A percentile compares a stretch with the other conserved stretches of the same genome.
Conservation (phyloP, 208 protist species). For the Wallacemonas sp. region DNA sequence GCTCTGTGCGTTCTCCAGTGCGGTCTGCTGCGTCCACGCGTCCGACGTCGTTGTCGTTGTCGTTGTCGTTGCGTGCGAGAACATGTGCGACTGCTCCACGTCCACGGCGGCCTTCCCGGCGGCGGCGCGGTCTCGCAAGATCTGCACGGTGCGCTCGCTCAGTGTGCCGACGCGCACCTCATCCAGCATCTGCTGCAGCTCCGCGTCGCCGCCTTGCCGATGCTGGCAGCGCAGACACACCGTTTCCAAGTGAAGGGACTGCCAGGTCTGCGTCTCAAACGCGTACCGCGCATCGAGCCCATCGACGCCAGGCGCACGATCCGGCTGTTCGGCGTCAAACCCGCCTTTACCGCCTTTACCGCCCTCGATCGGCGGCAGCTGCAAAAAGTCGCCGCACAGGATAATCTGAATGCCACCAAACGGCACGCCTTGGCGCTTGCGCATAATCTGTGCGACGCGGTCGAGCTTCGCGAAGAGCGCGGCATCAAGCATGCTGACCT, state of each 20-base stretch:
- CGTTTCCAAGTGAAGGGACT: constrained; percentile 29
- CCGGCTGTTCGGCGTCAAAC: not conserved
- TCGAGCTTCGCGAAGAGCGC: constrained; percentile 65
- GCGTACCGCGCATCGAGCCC: constrained; percentile 33
- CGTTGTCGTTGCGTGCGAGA: not conserved
- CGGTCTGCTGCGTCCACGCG: constrained; percentile 1
- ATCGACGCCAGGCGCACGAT: not conserved
- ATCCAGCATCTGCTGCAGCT: constrained; percentile 56
- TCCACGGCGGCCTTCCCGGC: not conserved
- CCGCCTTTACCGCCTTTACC: not conserved
- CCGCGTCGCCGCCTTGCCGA: constrained; percentile 42
- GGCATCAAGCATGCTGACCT: constrained; percentile 72
- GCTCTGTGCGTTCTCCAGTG: not conserved
- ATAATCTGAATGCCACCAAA: constrained; percentile 87
- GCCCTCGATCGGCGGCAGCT: constrained; percentile 54
- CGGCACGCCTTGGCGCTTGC: constrained; percentile 26
- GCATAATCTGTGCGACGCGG: constrained; percentile 39
- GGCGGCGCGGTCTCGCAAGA: constrained; percentile 27
- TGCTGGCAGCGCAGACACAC: constrained; percentile 44
- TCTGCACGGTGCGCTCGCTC: constrained; percentile 17
- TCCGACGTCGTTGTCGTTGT: not conserved
- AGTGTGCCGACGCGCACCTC: constrained; percentile 60
- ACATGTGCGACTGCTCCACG: not conserved
- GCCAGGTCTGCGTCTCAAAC: constrained; percentile 54
- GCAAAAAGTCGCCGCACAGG: constrained; percentile 82